phyloP scores from a whole-genome alignment of 305 asterid species.

The Solanum hybrid region DNA sequence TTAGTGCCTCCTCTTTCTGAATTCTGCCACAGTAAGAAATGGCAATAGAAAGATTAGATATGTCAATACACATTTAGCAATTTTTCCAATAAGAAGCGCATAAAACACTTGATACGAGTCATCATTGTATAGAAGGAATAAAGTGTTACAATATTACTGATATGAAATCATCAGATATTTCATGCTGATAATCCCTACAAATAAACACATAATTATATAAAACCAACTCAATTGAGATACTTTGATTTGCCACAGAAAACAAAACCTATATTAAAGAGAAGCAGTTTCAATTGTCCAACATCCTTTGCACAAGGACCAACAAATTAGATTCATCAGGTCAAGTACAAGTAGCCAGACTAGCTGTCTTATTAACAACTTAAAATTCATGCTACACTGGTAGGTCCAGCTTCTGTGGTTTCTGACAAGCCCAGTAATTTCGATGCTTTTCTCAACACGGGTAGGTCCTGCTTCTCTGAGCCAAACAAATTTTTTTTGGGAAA shows the following conservation, averaged over 20 bases:
- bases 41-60: not conserved
- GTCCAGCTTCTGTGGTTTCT: not conserved
- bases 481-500: no score
- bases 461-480: no score
- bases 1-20: slow-evolving; percentile 88
- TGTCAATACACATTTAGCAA: not conserved
- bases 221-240: not conserved
- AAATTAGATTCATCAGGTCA: not conserved
- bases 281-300: not conserved
- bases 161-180: not conserved
- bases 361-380: not conserved
- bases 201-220: not conserved
- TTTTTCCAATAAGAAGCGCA: not conserved
- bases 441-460: no score
- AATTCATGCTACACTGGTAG: not conserved
- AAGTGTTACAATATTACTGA: not conserved
- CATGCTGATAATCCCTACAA: not conserved
- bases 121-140: not conserved
- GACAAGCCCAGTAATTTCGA: no score
- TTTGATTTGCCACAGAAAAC: not conserved
- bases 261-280: not conserved
- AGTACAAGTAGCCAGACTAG: not conserved
- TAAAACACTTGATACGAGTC: not conserved
- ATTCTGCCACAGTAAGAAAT: slow-evolving; percentile 36
- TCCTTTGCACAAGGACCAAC: not conserved